These are phyloP conservation scores for Corinectria fuckeliana DNA, from an alignment of 2,329 filamentous ascomycete species.

Conservation along the genomic window DNA sequence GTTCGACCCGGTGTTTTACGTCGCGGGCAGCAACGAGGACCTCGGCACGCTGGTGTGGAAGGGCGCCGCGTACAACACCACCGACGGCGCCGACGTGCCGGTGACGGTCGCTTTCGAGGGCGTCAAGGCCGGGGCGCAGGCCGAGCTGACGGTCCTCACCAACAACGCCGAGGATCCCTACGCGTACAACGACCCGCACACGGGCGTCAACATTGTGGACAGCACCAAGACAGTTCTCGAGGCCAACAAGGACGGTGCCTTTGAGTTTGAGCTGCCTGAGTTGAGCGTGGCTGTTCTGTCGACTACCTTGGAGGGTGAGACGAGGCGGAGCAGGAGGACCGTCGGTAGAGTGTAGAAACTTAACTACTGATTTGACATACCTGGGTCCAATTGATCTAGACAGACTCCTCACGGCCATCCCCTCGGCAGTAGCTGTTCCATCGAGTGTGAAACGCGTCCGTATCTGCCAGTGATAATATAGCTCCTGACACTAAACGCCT, in stretches of 20 bases:
- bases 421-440: no score
- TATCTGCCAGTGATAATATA: no score
- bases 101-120: conserved; percentile 55
- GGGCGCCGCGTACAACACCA: conserved; percentile 60
- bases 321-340: conserved; percentile 1
- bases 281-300: conserved; percentile 64
- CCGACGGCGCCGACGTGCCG: conserved; percentile 50
- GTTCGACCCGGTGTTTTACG: conserved; percentile 57
- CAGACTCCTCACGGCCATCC: no score
- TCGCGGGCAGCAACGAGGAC: conserved; percentile 53
- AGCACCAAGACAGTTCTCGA: conserved; percentile 46
- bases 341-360: neutral
- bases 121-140: conserved; percentile 46
- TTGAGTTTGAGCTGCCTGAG: conserved; percentile 59
- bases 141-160: conserved; percentile 53
- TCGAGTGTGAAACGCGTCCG: no score
- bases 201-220: conserved; percentile 57
- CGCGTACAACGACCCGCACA: conserved; percentile 51
- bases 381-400: no score
- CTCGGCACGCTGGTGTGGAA: conserved; percentile 55
- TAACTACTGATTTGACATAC: no score
- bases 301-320: conserved; percentile 36
- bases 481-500: no score
- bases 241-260: conserved; percentile 53
- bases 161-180: conserved; percentile 50